Evolutionary conservation across 257 asterid species (phyloP), one percentile per base, ranked within the genome.

Genomic region (Solanum ossicruentum): DNA sequence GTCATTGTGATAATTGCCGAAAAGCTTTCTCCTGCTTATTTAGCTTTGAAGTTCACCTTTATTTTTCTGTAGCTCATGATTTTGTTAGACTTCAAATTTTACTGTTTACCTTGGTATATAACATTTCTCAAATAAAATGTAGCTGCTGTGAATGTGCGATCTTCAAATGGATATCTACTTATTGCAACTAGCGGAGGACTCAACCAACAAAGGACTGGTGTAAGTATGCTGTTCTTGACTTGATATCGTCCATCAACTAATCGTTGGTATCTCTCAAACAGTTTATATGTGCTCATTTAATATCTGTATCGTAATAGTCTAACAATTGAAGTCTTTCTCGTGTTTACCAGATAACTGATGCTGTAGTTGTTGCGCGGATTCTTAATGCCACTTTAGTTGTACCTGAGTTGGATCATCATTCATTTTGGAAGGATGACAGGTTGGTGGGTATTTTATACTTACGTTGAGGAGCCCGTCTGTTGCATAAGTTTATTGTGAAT

Each of bases 401-500:
- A 81, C 99, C 99, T 63, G 98, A 94, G 88, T 90, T 97, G 95
- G 99, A 97, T 92, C 99, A 95, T 83, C 88, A 94, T 87, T 97
- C 99, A 9, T 97, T 82, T 90, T 97, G 99, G 99, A 95, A 94
- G 92, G 99, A 97, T 88, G 98, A 94, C 71, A 97, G 99, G 99
- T 94, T 86, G 79, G 96, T 86, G 73, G 69, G 10, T 80, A 72
- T 89, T 85, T 72, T 79, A 61, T 55, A 54, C 86, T 52, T 83
- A 66, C 15, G 23, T 83, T 51, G 15, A 17, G 65, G 69, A 32
- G 63, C 60, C 60, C 49, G 63, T 49, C 82, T 51, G 60, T 49
- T 75, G 82, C 82, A 51, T 15, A 49, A 51, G 47, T 52, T 77
- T 52, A 77, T 77, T 26, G 47, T 26, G 82, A 47, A 77, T 52